phyloP scores from a whole-genome alignment of 2,329 filamentous ascomycete species.

The Xenoacremonium recifei region DNA sequence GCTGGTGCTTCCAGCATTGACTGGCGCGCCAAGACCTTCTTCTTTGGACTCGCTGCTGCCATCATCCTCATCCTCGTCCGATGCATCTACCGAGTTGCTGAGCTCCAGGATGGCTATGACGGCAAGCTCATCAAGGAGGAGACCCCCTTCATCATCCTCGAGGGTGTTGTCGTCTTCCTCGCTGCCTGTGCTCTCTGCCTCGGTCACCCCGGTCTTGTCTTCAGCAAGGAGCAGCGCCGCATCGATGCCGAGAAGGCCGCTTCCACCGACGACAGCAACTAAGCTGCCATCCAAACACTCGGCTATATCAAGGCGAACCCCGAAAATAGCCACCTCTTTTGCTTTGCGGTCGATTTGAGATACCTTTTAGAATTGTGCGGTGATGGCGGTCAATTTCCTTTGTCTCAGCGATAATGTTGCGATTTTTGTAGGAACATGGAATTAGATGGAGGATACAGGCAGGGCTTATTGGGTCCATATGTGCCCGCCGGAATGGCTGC shows the following conservation, averaged over 20 bases:
- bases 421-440: too few species aligned
- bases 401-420: too few species aligned
- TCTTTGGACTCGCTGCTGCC: slow-evolving; percentile 50
- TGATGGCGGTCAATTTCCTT: too few species aligned
- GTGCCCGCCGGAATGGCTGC: too few species aligned
- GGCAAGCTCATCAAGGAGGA: slow-evolving; percentile 55
- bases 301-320: too few species aligned
- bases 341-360: too few species aligned
- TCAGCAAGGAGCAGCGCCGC: slow-evolving; percentile 22
- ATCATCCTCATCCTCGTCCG: slow-evolving; percentile 61
- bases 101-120: slow-evolving; percentile 62
- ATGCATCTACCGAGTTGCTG: slow-evolving; percentile 63
- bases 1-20: slow-evolving; percentile 20
- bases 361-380: too few species aligned
- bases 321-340: too few species aligned
- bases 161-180: slow-evolving; percentile 42
- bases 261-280: background rate
- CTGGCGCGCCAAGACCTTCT: slow-evolving; percentile 42
- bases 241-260: slow-evolving; percentile 25
- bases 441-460: too few species aligned
- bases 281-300: too few species aligned
- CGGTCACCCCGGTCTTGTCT: slow-evolving; percentile 42
- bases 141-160: slow-evolving; percentile 51
- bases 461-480: too few species aligned
- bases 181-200: slow-evolving; percentile 37